Base-by-base conservation (phyloP, 768 basidiomycete genomes). In the Collybia sordida region DNA sequence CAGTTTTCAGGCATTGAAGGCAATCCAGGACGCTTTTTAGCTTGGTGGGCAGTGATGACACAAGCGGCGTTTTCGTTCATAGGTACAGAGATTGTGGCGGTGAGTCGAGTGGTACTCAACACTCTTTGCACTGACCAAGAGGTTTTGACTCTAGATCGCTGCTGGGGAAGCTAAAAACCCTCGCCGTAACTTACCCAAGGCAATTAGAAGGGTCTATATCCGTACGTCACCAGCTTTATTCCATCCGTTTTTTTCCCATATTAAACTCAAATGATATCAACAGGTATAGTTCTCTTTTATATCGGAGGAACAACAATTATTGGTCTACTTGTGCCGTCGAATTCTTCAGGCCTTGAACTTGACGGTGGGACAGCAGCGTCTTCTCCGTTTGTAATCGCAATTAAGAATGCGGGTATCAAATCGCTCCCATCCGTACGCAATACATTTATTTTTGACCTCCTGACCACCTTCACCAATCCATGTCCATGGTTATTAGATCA, bases 161-260 rank as follows among this genome's bases (percentile, higher is more conserved):
- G 90, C 90, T 21, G 91, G 86, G n/a, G 92, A 93, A 65, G 86
- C 91, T 0, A 92, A 88, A 68, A 95, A 95, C 68, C 93, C 93
- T 5, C 75, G 90, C 21, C 73, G 78, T 18, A 81, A 80, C 57
- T 59, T 82, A 31, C 80, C 79, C 5, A 75, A 76, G 56, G 86
- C 88, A 0, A 88, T 90, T 61, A 78, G 73, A 64, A 75, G 83
- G 39, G 86, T 89, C 42, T 90, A 86, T 68, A 79, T 86, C 57
- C 83, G 89, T 77, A 50, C 54, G 68, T 65, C 22, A 7, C 23
- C 1, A 6, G 6, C 2, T 15, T 21, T 23, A 21, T 7, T 45
- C 23, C 22, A 31, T 4, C 17, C 21, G 18, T 21, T 31, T 14
- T 12, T 15, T 6, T 14, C 3, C 31, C 31, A 31, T 11, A 31